These are phyloP conservation scores for Lipomyces orientalis DNA, from an alignment of 805 yeast species.

Conservation along the genomic window DNA sequence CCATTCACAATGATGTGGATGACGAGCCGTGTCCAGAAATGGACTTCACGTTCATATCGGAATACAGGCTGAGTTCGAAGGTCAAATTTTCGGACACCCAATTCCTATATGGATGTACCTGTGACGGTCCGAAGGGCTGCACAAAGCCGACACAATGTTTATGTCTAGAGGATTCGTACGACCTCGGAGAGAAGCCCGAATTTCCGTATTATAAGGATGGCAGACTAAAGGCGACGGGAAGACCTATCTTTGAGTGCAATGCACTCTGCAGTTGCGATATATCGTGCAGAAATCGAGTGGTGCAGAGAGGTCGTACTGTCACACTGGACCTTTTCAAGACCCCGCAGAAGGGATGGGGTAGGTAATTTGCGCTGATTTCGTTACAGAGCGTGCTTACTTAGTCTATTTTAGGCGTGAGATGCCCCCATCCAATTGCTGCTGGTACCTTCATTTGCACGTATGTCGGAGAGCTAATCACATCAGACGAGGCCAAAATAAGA, in stretches of 20 bases:
- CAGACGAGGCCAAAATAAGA: constrained; percentile 28
- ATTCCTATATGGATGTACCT: constrained; percentile 8
- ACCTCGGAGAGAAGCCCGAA: constrained; percentile 2
- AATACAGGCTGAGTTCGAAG: background rate
- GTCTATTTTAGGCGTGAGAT: constrained; percentile 20
- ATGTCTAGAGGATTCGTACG: background rate
- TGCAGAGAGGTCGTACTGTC: constrained; percentile 29
- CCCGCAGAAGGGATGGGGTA: constrained; percentile 33
- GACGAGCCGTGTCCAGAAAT: constrained; percentile 11
- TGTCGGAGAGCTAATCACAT: constrained; percentile 31
- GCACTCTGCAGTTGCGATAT: constrained; percentile 22
- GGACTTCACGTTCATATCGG: constrained; percentile 5
- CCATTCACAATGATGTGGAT: constrained; percentile 19
- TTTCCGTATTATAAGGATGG: constrained; percentile 22
- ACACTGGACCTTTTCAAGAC: constrained; percentile 30
- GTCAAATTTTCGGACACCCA: background rate
- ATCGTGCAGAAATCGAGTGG: constrained; percentile 26
- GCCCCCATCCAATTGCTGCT: constrained; percentile 20
- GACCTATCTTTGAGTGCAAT: constrained; percentile 29
- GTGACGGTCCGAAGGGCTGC: constrained; percentile 1
- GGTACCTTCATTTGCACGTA: constrained; percentile 32
- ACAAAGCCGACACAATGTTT: constrained; percentile 3
- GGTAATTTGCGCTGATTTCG: background rate
- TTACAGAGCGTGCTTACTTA: background rate
- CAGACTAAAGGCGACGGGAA: constrained; percentile 14